phyloP scores from a whole-genome alignment of 2,329 filamentous ascomycete genomes.

The Pestalotiopsis sp. region DNA sequence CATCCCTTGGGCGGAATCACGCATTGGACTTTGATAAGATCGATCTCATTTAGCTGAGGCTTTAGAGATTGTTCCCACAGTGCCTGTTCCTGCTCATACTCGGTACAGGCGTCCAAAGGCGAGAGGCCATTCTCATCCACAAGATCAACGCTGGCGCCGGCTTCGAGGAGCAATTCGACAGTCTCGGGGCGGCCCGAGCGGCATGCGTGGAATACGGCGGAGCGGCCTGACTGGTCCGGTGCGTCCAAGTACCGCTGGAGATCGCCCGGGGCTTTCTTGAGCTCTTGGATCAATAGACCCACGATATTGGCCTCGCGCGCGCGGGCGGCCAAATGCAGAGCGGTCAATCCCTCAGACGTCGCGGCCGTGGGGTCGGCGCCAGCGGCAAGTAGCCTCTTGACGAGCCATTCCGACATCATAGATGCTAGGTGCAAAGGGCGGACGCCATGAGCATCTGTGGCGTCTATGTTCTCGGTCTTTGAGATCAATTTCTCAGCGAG shows the following conservation, averaged over 20 bases:
- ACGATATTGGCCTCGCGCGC: constrained; percentile 36
- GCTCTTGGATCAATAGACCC: constrained; percentile 28
- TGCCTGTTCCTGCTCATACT: constrained; percentile 19
- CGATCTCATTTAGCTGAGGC: background rate
- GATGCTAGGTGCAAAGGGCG: constrained; percentile 29
- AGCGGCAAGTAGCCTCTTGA: constrained; percentile 34
- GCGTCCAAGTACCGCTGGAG: background rate
- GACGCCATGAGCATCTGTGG: constrained; percentile 19
- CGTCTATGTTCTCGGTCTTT: constrained; percentile 7
- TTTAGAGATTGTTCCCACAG: background rate
- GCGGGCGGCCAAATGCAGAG: constrained; percentile 42
- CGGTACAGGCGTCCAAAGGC: constrained; percentile 22
- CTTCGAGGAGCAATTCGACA: constrained; percentile 28
- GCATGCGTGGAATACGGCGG: constrained; percentile 29
- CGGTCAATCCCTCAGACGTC: constrained; percentile 37
- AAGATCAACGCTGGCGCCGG: constrained; percentile 22
- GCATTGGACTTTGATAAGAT: background rate
- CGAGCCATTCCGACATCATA: constrained; percentile 20
- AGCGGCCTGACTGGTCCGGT: background rate
- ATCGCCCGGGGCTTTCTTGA: background rate
- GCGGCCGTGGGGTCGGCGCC: constrained; percentile 36
- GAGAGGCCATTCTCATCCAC: background rate
- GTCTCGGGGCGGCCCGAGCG: constrained; percentile 26
- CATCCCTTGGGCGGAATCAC: background rate
- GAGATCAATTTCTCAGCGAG: background rate